These are phyloP conservation scores for Leishmania martiniquensis DNA, from an alignment of 208 protist genomes.

Conservation along the genomic window DNA sequence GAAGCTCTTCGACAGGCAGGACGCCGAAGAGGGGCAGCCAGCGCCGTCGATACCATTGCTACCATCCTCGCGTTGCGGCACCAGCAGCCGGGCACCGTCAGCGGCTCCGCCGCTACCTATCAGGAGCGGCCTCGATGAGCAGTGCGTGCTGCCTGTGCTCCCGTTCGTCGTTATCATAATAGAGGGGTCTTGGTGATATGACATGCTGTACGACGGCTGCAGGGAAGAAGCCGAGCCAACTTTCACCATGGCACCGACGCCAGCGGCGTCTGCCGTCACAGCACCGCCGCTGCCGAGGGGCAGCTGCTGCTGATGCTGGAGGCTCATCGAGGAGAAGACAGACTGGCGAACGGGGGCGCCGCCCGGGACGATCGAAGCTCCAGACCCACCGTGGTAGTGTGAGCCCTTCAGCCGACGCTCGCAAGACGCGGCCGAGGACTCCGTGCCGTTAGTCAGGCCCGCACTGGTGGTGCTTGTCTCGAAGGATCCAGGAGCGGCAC, in stretches of 20 bases:
- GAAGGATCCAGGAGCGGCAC: constrained; percentile 12
- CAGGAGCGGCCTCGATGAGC: neutral
- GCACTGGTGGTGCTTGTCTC: constrained; percentile 19
- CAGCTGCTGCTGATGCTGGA: constrained; percentile 28
- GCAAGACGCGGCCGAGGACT: constrained; percentile 2
- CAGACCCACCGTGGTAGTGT: neutral
- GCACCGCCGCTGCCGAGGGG: neutral
- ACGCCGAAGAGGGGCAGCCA: neutral
- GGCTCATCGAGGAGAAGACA: constrained; percentile 31
- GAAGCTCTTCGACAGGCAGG: constrained; percentile 19
- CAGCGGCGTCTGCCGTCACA: neutral
- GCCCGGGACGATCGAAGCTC: neutral
- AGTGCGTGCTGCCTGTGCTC: constrained; percentile 2
- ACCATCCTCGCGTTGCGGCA: constrained; percentile 18
- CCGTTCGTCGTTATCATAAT: neutral
- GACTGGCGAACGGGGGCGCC: constrained; percentile 16
- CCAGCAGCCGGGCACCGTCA: constrained; percentile 17
- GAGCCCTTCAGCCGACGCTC: constrained; percentile 10
- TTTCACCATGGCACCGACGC: neutral
- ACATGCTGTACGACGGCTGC: constrained; percentile 9
- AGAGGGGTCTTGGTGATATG: constrained; percentile 1
- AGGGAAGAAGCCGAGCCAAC: constrained; percentile 1
- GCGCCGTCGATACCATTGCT: neutral
- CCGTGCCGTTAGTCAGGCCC: constrained; percentile 7
- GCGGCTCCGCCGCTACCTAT: neutral